Evolutionary conservation across 371 early-diverging fungal species (phyloP).

Genomic region (Dinochytrium kinnereticum): DNA sequence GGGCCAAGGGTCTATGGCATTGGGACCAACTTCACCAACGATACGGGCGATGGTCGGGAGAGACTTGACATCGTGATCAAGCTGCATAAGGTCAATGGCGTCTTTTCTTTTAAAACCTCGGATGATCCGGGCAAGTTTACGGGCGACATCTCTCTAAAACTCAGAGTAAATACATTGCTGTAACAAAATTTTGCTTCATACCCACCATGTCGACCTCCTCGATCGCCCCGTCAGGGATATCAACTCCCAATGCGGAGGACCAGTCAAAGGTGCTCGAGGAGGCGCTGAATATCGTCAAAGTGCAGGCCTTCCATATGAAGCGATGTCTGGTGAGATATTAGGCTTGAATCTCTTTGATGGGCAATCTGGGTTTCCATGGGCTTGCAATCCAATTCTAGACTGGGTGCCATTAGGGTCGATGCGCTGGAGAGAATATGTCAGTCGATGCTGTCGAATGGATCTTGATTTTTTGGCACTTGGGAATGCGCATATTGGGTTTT

Average conservation of each 20-base stretch:
- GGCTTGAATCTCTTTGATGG: no score
- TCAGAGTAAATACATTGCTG: neutral
- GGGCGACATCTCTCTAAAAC: neutral
- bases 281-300: conserved; percentile 81
- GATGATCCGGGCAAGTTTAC: neutral
- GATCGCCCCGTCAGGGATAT: neutral
- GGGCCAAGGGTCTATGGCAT: conserved; percentile 8
- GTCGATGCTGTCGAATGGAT: no score
- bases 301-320: conserved; percentile 89
- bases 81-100: conserved; percentile 6
- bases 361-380: no score
- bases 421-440: no score
- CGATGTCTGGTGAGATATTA: conserved; percentile 81
- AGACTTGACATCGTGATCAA: conserved; percentile 26
- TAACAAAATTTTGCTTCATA: neutral
- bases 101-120: neutral
- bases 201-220: neutral
- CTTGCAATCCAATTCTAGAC: no score
- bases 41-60: neutral
- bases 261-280: conserved; percentile 85
- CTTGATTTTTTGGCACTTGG: no score
- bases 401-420: no score
- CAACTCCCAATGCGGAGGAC: conserved; percentile 39
- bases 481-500: no score
- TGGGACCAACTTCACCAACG: conserved; percentile 30